Conservation (phyloP, 108 stramenopile genomes). For the Asterionellopsis glacialis region DNA sequence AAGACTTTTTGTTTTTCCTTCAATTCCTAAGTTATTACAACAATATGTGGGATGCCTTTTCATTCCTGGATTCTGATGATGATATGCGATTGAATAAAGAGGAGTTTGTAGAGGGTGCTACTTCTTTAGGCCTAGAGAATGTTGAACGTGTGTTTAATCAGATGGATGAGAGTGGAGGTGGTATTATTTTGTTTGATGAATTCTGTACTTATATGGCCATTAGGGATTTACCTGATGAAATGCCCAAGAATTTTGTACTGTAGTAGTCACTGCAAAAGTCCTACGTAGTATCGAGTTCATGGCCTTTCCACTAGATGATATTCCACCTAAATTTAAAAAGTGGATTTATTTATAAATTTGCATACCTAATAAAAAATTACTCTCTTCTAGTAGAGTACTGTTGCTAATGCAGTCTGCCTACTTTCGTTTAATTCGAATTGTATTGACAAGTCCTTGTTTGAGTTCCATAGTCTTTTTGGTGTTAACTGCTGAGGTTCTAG, state of each 20-base stretch:
- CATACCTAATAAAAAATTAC: too few species aligned
- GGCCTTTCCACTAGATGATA: too few species aligned
- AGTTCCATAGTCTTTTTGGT: constrained; percentile 25
- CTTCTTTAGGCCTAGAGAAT: constrained; percentile 9
- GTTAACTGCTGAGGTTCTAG: constrained; percentile 30
- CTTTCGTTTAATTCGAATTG: constrained; percentile 10
- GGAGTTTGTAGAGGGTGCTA: constrained; percentile 16
- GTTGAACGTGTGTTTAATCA: constrained; percentile 16
- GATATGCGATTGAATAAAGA: constrained; percentile 17
- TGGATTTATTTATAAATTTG: too few species aligned
- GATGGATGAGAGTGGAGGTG: constrained; percentile 29
- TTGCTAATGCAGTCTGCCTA: too few species aligned
- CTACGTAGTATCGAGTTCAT: too few species aligned
- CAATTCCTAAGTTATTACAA: constrained; percentile 14
- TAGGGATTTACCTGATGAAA: neutral
- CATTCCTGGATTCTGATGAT: constrained; percentile 9
- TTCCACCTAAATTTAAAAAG: too few species aligned
- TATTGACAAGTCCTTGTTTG: constrained; percentile 36
- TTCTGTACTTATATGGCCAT: constrained; percentile 26
- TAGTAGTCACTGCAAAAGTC: too few species aligned
- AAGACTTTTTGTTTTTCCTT: constrained; percentile 15
- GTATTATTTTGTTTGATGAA: constrained; percentile 35
- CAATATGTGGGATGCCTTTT: constrained; percentile 13
- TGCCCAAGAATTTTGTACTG: too few species aligned
- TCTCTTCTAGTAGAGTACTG: too few species aligned